phyloP scores from a whole-genome alignment of 805 yeast species.

The Candida saitoana region DNA sequence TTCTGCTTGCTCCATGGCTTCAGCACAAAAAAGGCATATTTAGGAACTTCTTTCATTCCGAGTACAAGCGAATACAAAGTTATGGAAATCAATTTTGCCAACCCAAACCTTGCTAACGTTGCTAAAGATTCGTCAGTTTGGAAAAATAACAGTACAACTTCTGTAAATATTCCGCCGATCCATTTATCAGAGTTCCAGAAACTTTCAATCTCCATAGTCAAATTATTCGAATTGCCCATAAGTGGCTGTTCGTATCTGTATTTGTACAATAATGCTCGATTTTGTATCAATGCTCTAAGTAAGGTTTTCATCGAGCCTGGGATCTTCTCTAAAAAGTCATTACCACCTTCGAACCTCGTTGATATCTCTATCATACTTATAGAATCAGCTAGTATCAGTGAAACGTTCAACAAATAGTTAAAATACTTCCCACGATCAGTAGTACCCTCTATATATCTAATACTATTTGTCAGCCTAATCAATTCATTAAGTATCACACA shows the following conservation, averaged over 20 bases:
- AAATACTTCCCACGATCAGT: conserved; percentile 15
- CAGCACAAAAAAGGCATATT: background rate
- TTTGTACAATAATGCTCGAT: conserved; percentile 23
- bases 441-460: conserved; percentile 8
- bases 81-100: conserved; percentile 24
- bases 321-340: conserved; percentile 21
- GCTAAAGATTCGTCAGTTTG: conserved; percentile 44
- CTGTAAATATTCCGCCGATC: conserved; percentile 34
- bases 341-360: conserved; percentile 44
- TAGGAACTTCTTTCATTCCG: conserved; percentile 4
- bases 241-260: conserved; percentile 9
- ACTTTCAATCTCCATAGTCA: conserved; percentile 15
- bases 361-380: conserved; percentile 58
- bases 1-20: background rate
- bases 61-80: conserved; percentile 18
- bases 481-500: conserved; percentile 14
- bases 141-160: conserved; percentile 36
- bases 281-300: conserved; percentile 42
- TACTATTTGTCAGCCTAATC: conserved; percentile 10
- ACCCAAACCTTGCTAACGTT: conserved; percentile 29
- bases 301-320: conserved; percentile 28
- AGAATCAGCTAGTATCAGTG: conserved; percentile 41
- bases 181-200: conserved; percentile 22
- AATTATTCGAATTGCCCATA: conserved; percentile 9
- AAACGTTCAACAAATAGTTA: conserved; percentile 16